Evolutionary conservation across 192 early-diverging fungal species (phyloP).

Genomic region (Entomortierella parvispora): DNA sequence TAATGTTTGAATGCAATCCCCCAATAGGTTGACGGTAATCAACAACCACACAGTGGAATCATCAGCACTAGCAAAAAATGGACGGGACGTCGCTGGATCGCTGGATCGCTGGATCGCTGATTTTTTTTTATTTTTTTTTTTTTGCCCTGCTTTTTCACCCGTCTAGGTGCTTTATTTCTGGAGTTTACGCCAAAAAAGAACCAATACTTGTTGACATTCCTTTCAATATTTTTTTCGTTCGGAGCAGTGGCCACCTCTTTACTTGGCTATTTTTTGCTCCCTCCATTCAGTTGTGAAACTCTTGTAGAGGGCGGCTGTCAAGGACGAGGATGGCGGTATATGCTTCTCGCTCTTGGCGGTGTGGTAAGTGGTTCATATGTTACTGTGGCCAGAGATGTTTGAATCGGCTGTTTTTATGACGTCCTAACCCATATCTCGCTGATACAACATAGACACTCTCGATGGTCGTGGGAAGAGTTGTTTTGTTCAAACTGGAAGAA

Average conservation of each 20-base stretch:
- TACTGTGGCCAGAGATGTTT: neutral
- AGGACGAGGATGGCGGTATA: constrained; percentile 83
- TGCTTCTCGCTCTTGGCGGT: constrained; percentile 69
- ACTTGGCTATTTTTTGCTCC: constrained; percentile 72
- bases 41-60: neutral
- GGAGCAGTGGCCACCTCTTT: constrained; percentile 79
- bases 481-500: constrained; percentile 78
- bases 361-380: constrained; percentile 36
- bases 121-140: neutral
- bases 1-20: neutral
- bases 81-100: too few species aligned
- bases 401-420: neutral
- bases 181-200: constrained; percentile 85
- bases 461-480: constrained; percentile 78
- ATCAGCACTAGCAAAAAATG: neutral
- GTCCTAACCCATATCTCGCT: too few species aligned
- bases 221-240: constrained; percentile 87
- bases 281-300: constrained; percentile 70
- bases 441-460: constrained; percentile 58
- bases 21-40: too few species aligned
- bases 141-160: neutral
- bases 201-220: constrained; percentile 83
- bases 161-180: constrained; percentile 80
- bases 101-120: too few species aligned
- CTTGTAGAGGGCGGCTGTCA: constrained; percentile 66